These are phyloP conservation scores for Trifolium dubium DNA, from an alignment of 306 rosid species.

Conservation along the genomic window DNA sequence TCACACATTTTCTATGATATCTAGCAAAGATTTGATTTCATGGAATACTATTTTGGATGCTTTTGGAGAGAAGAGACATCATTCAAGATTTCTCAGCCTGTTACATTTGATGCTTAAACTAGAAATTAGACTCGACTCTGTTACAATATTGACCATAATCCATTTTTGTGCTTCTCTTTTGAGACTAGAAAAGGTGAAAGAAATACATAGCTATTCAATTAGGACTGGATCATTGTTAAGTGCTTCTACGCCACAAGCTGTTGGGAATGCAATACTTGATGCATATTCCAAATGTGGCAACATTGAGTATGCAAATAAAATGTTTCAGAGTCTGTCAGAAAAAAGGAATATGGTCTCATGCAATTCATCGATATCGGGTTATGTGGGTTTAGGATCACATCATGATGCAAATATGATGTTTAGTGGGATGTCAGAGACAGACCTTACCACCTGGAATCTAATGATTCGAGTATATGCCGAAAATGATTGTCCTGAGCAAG, in stretches of 20 bases:
- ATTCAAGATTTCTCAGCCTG: constrained; percentile 53
- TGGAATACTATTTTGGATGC: constrained; percentile 90
- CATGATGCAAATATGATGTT: constrained; percentile 62
- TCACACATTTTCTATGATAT: constrained; percentile 58
- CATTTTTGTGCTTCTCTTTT: constrained; percentile 58
- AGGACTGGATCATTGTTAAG: constrained; percentile 56
- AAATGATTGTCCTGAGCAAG: constrained; percentile 69
- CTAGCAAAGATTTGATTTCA: constrained; percentile 78
- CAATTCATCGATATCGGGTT: constrained; percentile 79
- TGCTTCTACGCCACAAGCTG: constrained; percentile 59
- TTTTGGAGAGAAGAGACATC: constrained; percentile 52
- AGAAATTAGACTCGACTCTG: constrained; percentile 62
- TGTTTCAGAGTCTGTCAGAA: constrained; percentile 61
- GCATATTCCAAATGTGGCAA: constrained; percentile 85
- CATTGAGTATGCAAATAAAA: constrained; percentile 60
- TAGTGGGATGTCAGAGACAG: constrained; percentile 65
- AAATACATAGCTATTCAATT: constrained; percentile 69
- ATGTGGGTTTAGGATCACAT: constrained; percentile 63
- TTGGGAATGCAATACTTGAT: constrained; percentile 84
- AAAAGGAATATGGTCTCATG: constrained; percentile 65
- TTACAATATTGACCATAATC: constrained; percentile 67
- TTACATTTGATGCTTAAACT: constrained; percentile 61
- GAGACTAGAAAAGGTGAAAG: constrained; percentile 69
- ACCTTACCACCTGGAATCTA: constrained; percentile 90
- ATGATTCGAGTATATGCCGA: constrained; percentile 80